Base-by-base conservation (phyloP, 2,329 filamentous ascomycete genomes). In the Sphaceloma murrayae region DNA sequence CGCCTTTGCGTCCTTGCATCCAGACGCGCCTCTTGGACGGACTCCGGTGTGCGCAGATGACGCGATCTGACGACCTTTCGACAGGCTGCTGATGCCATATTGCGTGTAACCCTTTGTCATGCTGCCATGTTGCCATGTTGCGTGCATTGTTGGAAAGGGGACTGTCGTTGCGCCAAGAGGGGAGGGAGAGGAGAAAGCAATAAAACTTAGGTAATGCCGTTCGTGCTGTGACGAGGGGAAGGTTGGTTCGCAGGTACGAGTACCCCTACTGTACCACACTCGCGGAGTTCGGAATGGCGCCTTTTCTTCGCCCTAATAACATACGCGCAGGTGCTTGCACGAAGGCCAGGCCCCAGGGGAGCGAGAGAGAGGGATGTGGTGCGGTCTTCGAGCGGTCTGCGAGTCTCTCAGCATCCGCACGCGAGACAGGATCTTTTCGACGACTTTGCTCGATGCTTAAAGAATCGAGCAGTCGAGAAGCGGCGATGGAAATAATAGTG, bases 151-250 rank as follows among this genome's bases (percentile, higher is more conserved):
- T 29, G 36, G n/a, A 40, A 40, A 14, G 22, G 36, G 9, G 4
- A 11, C 14, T 14, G n/a, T 22, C 18, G 27, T 27, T 22, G n/a
- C 36, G 36, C 36, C 22, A 29, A 40, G 36, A 29, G 36, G 18
- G 30, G 30, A 22, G 24, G 22, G 30, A 40, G 27, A 14, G 16
- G 36, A 40, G 36, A 8, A 40, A 17, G 24, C 36, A 40, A 40
- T 40, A 40, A 40, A 40, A 40, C 36, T 40, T 40, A 40, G 36
- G 36, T 40, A 40, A 40, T 29, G 24, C 18, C 36, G 18, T 14
- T 18, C 36, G 21, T 22, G 24, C 18, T 18, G 29, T 40, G 36
- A 40, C 36, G 36, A 40, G 36, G 2, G 24, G 24, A 11, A 27
- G 24, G 7, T 27, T 6, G 24, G 6, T 27, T 27, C 24, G 7